These are phyloP conservation scores for Viola pubescens DNA, from an alignment of 441 rosid species.

Conservation along the genomic window DNA sequence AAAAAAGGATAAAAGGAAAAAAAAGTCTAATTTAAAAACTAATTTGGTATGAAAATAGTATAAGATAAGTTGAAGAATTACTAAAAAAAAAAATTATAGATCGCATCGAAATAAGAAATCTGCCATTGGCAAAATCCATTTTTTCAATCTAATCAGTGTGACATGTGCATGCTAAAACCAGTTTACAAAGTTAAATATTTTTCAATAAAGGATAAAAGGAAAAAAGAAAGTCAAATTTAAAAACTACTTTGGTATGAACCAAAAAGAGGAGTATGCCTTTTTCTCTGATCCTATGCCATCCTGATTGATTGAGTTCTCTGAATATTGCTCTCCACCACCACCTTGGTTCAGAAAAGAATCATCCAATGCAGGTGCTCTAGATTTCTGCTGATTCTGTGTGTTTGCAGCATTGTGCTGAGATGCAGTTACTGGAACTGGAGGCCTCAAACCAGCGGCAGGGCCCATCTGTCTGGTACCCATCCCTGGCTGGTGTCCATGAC, in stretches of 20 bases:
- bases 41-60: constrained; percentile 2
- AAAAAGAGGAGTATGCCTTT: constrained; percentile 43
- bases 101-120: too few species aligned
- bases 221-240: not conserved
- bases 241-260: not conserved
- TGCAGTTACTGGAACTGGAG: constrained; percentile 43
- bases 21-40: not conserved
- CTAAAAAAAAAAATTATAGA: constrained; percentile 1
- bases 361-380: constrained; percentile 39
- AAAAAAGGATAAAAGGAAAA: too few species aligned
- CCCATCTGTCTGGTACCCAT: constrained; percentile 46
- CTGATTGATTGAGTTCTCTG: constrained; percentile 32
- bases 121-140: too few species aligned
- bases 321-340: constrained; percentile 36
- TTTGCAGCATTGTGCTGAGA: constrained; percentile 37
- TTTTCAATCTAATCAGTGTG: too few species aligned
- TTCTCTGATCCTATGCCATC: constrained; percentile 43
- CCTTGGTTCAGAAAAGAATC: constrained; percentile 54
- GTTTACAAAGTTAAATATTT: too few species aligned
- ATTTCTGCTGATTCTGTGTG: constrained; percentile 43
- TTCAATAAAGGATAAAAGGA: too few species aligned
- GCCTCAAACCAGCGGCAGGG: constrained; percentile 63
- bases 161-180: too few species aligned
- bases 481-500: constrained; percentile 65
- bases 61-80: constrained; percentile 12